phyloP scores from a whole-genome alignment of 2,329 filamentous ascomycete genomes.

The Elsinoe perseae region DNA sequence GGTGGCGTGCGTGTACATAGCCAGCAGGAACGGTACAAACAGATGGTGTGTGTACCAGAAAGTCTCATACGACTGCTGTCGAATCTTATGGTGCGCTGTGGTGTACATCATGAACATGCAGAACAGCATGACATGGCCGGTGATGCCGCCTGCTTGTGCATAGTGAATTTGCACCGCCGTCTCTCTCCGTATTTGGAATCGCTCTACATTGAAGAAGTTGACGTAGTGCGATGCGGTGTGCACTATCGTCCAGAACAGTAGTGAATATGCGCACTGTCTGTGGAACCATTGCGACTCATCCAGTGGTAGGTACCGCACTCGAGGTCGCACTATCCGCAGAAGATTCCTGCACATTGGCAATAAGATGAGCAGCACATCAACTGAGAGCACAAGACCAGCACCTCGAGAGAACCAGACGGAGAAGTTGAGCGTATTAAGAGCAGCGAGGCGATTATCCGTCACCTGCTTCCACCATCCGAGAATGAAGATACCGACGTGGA shows the following conservation, averaged over 20 bases:
- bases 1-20: slow-evolving; percentile 88
- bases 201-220: slow-evolving; percentile 97
- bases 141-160: slow-evolving; percentile 78
- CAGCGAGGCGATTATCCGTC: slow-evolving; percentile 58
- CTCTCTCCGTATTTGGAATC: slow-evolving; percentile 68
- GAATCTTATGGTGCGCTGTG: slow-evolving; percentile 83
- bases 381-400: slow-evolving; percentile 73
- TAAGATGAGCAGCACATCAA: slow-evolving; percentile 81
- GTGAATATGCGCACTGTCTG: slow-evolving; percentile 81
- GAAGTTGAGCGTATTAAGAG: slow-evolving; percentile 71
- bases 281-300: slow-evolving; percentile 98
- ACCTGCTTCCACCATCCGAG: slow-evolving; percentile 58
- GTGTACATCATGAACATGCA: slow-evolving; percentile 99
- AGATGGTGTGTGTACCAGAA: slow-evolving; percentile 99
- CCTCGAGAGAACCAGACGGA: slow-evolving; percentile 97
- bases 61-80: slow-evolving; percentile 94
- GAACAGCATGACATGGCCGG: slow-evolving; percentile 95
- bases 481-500: slow-evolving; percentile 32
- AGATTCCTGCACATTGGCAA: slow-evolving; percentile 92
- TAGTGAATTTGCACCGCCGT: slow-evolving; percentile 89
- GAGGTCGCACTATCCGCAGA: slow-evolving; percentile 75
- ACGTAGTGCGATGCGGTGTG: slow-evolving; percentile 84
- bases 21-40: slow-evolving; percentile 92
- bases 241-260: slow-evolving; percentile 72
- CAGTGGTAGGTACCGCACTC: slow-evolving; percentile 79